phyloP scores from a whole-genome alignment of 805 yeast genomes.

The Saccharomyces paradoxus region DNA sequence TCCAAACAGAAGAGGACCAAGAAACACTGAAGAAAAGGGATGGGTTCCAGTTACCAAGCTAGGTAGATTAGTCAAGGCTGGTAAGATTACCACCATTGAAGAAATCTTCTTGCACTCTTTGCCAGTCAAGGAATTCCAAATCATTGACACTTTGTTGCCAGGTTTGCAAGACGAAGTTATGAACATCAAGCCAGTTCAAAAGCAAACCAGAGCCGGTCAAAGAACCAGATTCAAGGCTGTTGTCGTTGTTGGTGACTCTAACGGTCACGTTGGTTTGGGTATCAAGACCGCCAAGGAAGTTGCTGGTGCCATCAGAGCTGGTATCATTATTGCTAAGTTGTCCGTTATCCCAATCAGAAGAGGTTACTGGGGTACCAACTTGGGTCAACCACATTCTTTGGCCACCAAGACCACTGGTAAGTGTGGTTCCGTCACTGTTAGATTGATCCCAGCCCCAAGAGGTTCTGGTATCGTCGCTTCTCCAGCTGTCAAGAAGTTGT shows the following conservation, averaged over 20 bases:
- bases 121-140: conserved; percentile 99
- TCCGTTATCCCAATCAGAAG: conserved; percentile 99
- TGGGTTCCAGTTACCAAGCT: conserved; percentile 99
- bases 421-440: conserved; percentile 98
- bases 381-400: conserved; percentile 99
- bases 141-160: conserved; percentile 94
- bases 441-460: conserved; percentile 99
- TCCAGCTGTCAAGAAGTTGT: conserved; percentile 97
- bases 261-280: conserved; percentile 99
- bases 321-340: conserved; percentile 97
- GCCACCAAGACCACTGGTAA: conserved; percentile 98
- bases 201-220: conserved; percentile 99
- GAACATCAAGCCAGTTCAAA: conserved; percentile 99
- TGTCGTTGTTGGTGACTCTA: conserved; percentile 97
- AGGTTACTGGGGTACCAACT: conserved; percentile 99
- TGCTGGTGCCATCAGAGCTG: conserved; percentile 99
- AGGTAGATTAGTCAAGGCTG: conserved; percentile 99
- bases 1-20: conserved; percentile 60
- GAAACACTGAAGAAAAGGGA: conserved; percentile 93
- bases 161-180: conserved; percentile 95
- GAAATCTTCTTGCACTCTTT: conserved; percentile 98
- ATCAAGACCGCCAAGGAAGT: conserved; percentile 99
- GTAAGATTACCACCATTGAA: conserved; percentile 92
- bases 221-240: conserved; percentile 99
- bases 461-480: conserved; percentile 99